Evolutionary conservation across 768 basidiomycete species (phyloP).

Genomic region (Pleurotus eryngii): DNA sequence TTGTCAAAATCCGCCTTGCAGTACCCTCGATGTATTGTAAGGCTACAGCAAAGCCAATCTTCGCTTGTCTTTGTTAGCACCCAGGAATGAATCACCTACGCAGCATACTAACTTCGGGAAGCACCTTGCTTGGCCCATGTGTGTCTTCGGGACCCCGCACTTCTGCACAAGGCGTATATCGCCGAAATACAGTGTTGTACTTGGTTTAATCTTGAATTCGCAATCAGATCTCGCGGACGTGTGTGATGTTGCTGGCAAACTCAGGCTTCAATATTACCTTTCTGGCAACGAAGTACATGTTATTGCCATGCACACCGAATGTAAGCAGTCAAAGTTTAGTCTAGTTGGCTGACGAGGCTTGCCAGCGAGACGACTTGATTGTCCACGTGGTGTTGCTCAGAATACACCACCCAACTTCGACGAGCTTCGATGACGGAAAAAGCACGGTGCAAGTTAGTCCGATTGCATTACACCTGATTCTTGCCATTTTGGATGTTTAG

Average conservation of each 20-base stretch:
- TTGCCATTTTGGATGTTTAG: background rate
- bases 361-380: background rate
- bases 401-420: background rate
- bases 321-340: background rate
- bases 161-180: background rate
- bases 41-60: too few species aligned
- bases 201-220: too few species aligned
- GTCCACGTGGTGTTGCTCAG: background rate
- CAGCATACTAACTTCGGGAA: background rate
- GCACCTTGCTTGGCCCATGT: background rate
- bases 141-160: background rate
- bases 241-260: background rate
- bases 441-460: conserved; percentile 6
- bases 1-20: background rate
- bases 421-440: conserved; percentile 2
- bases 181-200: background rate
- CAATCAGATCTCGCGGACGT: background rate
- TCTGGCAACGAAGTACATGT: background rate
- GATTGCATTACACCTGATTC: conserved; percentile 7
- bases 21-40: background rate
- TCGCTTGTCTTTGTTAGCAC: background rate
- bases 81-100: background rate
- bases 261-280: background rate
- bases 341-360: background rate
- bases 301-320: background rate